phyloP scores from a whole-genome alignment of 202 grass and related monocot genomes.

The Schoenoplectus triqueter region DNA sequence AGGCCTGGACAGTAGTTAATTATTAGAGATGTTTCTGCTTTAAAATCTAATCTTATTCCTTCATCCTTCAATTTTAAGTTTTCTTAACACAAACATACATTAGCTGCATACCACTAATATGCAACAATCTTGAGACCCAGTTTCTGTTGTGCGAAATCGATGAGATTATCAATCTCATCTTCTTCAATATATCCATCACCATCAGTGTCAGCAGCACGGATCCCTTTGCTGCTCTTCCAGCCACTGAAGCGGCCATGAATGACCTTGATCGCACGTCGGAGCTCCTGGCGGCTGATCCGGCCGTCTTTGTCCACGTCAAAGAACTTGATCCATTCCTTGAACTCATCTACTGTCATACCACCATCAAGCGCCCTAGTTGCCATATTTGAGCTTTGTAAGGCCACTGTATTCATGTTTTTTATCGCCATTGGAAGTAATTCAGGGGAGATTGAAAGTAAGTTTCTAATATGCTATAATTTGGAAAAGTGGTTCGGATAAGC shows the following conservation, averaged over 20 bases:
- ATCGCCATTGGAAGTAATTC: constrained; percentile 5
- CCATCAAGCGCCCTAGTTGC: constrained; percentile 57
- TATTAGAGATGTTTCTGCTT: too few species aligned
- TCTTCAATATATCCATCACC: constrained; percentile 68
- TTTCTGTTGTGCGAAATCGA: constrained; percentile 72
- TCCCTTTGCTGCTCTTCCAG: constrained; percentile 67
- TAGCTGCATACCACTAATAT: constrained; percentile 28
- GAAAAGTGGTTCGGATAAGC: constrained; percentile 6
- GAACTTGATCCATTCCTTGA: constrained; percentile 87
- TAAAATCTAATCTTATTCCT: constrained; percentile 5
- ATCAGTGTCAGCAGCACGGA: constrained; percentile 64
- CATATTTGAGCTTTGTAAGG: constrained; percentile 45
- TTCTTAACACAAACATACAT: not conserved
- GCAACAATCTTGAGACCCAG: constrained; percentile 79
- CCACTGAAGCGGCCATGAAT: constrained; percentile 69
- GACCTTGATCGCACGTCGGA: constrained; percentile 63
- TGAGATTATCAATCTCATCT: constrained; percentile 68
- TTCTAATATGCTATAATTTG: not conserved
- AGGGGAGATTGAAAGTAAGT: not conserved
- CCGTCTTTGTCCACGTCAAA: constrained; percentile 76
- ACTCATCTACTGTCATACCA: constrained; percentile 87
- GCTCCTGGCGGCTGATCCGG: constrained; percentile 80
- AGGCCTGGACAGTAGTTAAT: too few species aligned
- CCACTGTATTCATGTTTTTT: constrained; percentile 38
- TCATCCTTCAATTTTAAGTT: not conserved